Percentiles rank a stretch among this genome's conserved stretches.
These are phyloP conservation scores for Meredithiella fracta DNA, from an alignment of 2,329 filamentous ascomycete species.

Conservation along the genomic window DNA sequence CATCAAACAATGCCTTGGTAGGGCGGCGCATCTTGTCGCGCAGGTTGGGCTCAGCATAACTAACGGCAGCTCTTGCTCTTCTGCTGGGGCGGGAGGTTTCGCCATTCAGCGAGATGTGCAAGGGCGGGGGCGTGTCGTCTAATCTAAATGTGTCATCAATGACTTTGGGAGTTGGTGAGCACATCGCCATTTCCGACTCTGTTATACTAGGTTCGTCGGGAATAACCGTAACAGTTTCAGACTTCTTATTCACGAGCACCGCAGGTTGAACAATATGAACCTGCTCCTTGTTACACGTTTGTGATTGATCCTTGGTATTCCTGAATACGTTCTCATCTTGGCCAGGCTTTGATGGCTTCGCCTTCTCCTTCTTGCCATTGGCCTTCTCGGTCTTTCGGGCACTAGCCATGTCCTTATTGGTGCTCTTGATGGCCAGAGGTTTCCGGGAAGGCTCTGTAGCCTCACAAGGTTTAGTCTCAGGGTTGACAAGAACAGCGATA, in stretches of 20 bases:
- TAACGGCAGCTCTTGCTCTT: constrained; percentile 50
- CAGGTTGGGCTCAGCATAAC: constrained; percentile 69
- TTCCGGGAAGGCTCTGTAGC: constrained; percentile 23
- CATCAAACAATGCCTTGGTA: constrained; percentile 59
- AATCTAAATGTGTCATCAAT: constrained; percentile 21
- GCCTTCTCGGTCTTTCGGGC: constrained; percentile 1
- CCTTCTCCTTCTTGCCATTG: constrained; percentile 6
- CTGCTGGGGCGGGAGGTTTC: constrained; percentile 49
- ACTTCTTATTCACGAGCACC: constrained; percentile 2
- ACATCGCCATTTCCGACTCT: constrained; percentile 24
- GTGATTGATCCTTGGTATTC: neutral
- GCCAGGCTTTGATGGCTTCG: neutral
- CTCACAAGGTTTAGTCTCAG: constrained; percentile 19
- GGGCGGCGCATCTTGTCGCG: constrained; percentile 72
- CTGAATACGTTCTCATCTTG: neutral
- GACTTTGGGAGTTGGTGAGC: constrained; percentile 31
- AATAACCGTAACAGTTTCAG: constrained; percentile 13
- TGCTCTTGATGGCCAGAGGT: constrained; percentile 39
- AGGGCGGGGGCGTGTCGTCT: constrained; percentile 43
- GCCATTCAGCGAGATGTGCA: constrained; percentile 36
- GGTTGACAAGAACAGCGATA: constrained; percentile 27
- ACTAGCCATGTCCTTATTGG: constrained; percentile 37
- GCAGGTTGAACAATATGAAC: constrained; percentile 6
- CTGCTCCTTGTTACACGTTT: neutral
- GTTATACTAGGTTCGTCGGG: constrained; percentile 18